Evolutionary conservation across 164 flowering plant species (phyloP), one percentile per base, ranked within the genome.

Genomic region (Sextonia rubra): DNA sequence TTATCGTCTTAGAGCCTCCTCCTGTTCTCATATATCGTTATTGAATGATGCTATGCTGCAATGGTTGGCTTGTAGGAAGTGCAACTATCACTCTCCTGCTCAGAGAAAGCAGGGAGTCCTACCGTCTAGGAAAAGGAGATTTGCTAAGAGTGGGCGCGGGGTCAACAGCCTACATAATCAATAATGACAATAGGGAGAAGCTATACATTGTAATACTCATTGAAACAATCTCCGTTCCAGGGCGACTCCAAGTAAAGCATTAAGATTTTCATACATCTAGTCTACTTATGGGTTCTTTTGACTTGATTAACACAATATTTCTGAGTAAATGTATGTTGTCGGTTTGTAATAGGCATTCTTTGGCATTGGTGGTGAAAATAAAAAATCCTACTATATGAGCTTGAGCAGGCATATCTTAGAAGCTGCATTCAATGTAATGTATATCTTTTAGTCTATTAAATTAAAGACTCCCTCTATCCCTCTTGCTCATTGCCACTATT

Each of bases 381-480:
- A 86, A n/a, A 82, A 86, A 66, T 83, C 94, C 0, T 84, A 80
- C 69, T 87, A 60, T 84, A 73, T 52, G 3, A 85, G 83, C 23
- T 91, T 91, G 83, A 87, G 90, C 83, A 29, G 27, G 2, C 85
- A 88, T 5, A 23, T 91, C 9, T 83, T 89, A 29, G 83, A 85
- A 72, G 91, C 97, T 17, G 88, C 94, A 22, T 69, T 91, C 61
- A 85, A 89, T 70, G 97, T 91, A 76, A 64, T 32, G 44, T 32
- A 32, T n/a, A n/a, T n/a, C 1, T 32, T 32, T 5, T 32, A 6
- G 8, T 6, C 37, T 5, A 32, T 30, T 32, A 32, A 32, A 32
- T 7, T 3, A 18, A 3, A 1, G 44, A 2, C 44, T 37, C 44
- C 8, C 44, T 52, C n/a, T 15, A 3, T 52, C n/a, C 2, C n/a